Base-by-base conservation (phyloP, 192 early-diverging fungal species). In the Linnemannia exigua region DNA sequence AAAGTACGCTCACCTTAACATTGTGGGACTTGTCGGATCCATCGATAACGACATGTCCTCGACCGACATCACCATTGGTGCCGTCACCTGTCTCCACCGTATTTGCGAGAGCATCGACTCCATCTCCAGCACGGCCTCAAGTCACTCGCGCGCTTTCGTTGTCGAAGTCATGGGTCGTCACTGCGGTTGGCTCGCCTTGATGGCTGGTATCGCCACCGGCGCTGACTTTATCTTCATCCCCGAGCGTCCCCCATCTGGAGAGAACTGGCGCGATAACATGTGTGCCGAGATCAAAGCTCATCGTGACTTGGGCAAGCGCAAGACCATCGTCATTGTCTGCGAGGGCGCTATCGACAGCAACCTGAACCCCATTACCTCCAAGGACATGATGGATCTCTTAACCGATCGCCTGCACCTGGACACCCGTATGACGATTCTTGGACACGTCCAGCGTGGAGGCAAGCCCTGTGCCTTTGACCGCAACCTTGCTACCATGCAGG, bases 91-190 rank as follows among this genome's bases (percentile, higher is more conserved):
- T 52, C 93, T 99, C 52, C 96, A 97, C 79, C 93, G 98, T 48
- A 98, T 99, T 81, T 99, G 98, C 88, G 98, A 99, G 82, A 92
- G 94, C 50, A 94, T 99, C 2, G 98, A 99, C 82, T 95, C 96
- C 0, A 95, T 99, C 54, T 92, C 94, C 2, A 96, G 96, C 50
- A 99, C 98, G 5, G 98, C 98, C 0, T 91, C 93, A 51, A 97
- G 96, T 84, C 98, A 99, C 85, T 96, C 96, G 72, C 95, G 98
- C 68, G 98, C 98, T 12, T 99, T 99, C 82, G 96, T 99, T 17
- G 93, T 99, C 47, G 98, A 99, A 79, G 98, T 99, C 46, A 99
- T 99, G 98, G 98, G 97, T 15, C 93, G 98, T 54, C 96, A 98
- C 82, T 99, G 98, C 84, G 98, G 98, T 25, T 99, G 98, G 98